These are phyloP conservation scores for Cadophora gregata DNA, from an alignment of 2,329 filamentous ascomycete genomes.

Conservation along the genomic window DNA sequence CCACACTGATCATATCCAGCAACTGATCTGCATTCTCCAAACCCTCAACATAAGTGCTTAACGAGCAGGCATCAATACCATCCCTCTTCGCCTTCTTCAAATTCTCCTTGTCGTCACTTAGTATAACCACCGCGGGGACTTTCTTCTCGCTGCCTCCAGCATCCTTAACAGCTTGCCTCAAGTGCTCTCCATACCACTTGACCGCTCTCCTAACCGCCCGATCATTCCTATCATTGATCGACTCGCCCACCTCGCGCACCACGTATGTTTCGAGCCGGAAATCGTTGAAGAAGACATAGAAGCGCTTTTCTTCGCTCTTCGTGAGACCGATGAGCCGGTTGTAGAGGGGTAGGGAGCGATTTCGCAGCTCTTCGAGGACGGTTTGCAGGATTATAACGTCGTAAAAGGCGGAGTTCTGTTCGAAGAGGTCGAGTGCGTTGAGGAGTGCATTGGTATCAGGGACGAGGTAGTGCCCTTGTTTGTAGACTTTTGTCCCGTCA, in stretches of 20 bases:
- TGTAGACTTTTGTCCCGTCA: constrained; percentile 80
- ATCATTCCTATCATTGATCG: constrained; percentile 96
- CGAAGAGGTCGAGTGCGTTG: constrained; percentile 96
- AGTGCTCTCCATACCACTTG: constrained; percentile 87
- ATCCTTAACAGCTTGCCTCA: constrained; percentile 66
- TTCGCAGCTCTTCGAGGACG: constrained; percentile 93
- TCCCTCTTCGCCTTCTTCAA: constrained; percentile 81
- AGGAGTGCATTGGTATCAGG: constrained; percentile 96
- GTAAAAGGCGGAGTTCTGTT: constrained; percentile 88
- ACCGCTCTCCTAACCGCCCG: constrained; percentile 85
- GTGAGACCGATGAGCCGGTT: constrained; percentile 90
- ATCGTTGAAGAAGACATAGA: constrained; percentile 99
- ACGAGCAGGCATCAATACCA: constrained; percentile 69
- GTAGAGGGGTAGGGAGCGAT: constrained; percentile 91
- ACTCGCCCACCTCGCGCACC: constrained; percentile 74
- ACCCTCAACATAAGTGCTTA: constrained; percentile 80
- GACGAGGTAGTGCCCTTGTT: constrained; percentile 89
- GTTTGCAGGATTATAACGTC: constrained; percentile 98
- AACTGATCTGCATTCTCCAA: constrained; percentile 85
- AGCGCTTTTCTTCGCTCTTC: constrained; percentile 95
- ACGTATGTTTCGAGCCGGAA: constrained; percentile 94
- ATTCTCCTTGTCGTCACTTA: constrained; percentile 92
- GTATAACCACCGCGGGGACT: constrained; percentile 83
- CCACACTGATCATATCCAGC: constrained; percentile 90
- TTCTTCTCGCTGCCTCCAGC: constrained; percentile 56